Evolutionary conservation across 1,284 basidiomycete genomes (phyloP).

Genomic region (Ceratobasidium sp.): DNA sequence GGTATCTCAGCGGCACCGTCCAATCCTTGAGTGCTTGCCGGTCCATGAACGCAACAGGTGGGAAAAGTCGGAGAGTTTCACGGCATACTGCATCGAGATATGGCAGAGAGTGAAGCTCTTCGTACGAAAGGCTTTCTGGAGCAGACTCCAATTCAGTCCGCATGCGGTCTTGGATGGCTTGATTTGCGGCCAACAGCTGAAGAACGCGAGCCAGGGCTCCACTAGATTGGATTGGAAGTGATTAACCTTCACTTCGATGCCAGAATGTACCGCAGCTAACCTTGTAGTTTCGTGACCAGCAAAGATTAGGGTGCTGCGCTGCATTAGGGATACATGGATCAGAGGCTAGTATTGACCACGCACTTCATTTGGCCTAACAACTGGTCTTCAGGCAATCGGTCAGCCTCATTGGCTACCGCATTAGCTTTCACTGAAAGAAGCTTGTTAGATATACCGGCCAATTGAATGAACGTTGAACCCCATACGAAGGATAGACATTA

Average conservation of each 20-base stretch:
- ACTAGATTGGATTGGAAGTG: neutral
- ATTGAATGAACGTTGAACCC: neutral
- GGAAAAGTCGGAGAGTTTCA: conserved; percentile 68
- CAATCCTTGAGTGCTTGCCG: conserved; percentile 46
- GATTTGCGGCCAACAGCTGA: neutral
- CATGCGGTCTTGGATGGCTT: conserved; percentile 61
- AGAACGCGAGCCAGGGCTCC: neutral
- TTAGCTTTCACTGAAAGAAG: conserved; percentile 1
- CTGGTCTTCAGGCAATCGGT: neutral
- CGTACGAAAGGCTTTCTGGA: conserved; percentile 41
- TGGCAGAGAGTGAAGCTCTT: conserved; percentile 53
- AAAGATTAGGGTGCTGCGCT: conserved; percentile 6
- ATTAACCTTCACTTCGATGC: neutral
- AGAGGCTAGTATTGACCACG: neutral
- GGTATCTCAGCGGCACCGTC: neutral
- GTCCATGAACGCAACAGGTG: conserved; percentile 70
- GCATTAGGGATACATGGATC: neutral
- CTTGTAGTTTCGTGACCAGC: conserved; percentile 17
- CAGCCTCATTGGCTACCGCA: neutral
- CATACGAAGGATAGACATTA: conserved; percentile 14
- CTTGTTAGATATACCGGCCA: neutral
- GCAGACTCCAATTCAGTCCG: conserved; percentile 57
- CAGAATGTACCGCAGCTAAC: neutral
- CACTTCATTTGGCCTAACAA: conserved; percentile 31
- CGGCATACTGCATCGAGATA: conserved; percentile 71